A percentile compares a stretch with the other conserved stretches of the same genome.
Evolutionary conservation across 805 yeast species (phyloP).

Genomic region (Komagataella ulmi): DNA sequence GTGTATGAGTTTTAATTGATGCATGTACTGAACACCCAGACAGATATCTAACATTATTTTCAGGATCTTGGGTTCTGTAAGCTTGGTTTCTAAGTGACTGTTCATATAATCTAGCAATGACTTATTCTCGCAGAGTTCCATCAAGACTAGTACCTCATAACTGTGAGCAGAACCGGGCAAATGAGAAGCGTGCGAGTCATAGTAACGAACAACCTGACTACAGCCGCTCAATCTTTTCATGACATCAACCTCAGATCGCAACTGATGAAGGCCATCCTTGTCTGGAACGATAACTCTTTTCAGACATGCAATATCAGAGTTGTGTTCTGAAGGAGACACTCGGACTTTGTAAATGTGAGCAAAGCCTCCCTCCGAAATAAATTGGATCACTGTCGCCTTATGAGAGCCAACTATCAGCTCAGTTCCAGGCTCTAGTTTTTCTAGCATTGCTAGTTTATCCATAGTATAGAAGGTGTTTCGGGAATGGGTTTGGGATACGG

Average conservation of each 20-base stretch:
- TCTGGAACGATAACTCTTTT: slow-evolving; percentile 66
- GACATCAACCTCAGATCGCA: slow-evolving; percentile 67
- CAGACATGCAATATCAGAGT: slow-evolving; percentile 44
- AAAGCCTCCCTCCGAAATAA: slow-evolving; percentile 50
- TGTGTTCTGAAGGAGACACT: slow-evolving; percentile 33
- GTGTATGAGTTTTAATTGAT: slow-evolving; percentile 65
- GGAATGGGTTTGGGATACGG: neutral
- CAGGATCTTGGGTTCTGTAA: slow-evolving; percentile 63
- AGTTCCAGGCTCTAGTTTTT: slow-evolving; percentile 26
- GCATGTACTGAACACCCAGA: slow-evolving; percentile 78
- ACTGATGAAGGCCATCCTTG: slow-evolving; percentile 48
- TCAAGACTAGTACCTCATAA: slow-evolving; percentile 80
- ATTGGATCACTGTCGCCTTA: slow-evolving; percentile 27
- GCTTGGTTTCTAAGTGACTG: slow-evolving; percentile 63
- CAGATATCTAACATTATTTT: slow-evolving; percentile 76
- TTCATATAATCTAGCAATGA: slow-evolving; percentile 90
- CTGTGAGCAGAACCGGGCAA: slow-evolving; percentile 28
- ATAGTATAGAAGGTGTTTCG: neutral
- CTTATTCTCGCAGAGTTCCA: slow-evolving; percentile 87
- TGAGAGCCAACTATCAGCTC: slow-evolving; percentile 36
- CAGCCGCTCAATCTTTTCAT: slow-evolving; percentile 53
- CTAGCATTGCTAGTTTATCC: neutral
- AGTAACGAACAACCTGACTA: slow-evolving; percentile 51
- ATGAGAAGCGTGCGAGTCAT: slow-evolving; percentile 67
- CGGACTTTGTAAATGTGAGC: slow-evolving; percentile 65